Base-by-base conservation (phyloP, 75 land plant species). In the Gnetum montanum region DNA sequence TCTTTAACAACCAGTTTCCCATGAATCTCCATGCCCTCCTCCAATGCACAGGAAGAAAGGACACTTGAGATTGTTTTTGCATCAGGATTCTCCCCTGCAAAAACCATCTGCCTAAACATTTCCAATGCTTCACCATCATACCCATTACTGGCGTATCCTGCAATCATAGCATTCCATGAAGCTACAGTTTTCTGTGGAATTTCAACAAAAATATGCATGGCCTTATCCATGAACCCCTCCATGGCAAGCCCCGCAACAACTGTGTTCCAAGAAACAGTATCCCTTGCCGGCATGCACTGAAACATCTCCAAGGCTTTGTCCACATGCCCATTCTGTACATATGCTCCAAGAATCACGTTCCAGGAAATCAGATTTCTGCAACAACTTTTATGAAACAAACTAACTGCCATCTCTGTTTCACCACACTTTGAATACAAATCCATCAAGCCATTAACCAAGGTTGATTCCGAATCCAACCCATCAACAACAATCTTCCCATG, bases 261-360 rank as follows among this genome's bases (percentile, higher is more conserved):
- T 31, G 56, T 61, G 10, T 73, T 51, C 44, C 70, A 70, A 34
- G 85, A 82, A 20, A 52, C 19, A 8, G 63, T 11, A 27, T 77
- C 82, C 5, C 28, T 46, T 38, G 30, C 47, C 30, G n/a, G 69
- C 81, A 81, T 81, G 30, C 45, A 19, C 8, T 24, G 8, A 49
- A 78, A 70, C 15, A 58, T 34, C 0, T 54, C 4, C 7, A 73
- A 45, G 16, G 82, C 77, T 26, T 70, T 59, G 15, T 43, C 34
- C 11, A 40, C 41, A 16, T 18, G 16, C 8, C 72, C 83, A 34
- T 61, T 49, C 6, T 56, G 62, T 47, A 54, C 57, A 54, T 69
- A 62, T 22, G 60, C 86, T 10, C 75, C 33, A 26, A 80, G 72
- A 66, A 80, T 66, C 20, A 66, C 54, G 8, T 77, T 84, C 84